A percentile compares a stretch with the other conserved stretches of the same genome.
These are phyloP conservation scores for Glycyrrhiza uralensis DNA, from an alignment of 306 rosid genomes.

Conservation along the genomic window DNA sequence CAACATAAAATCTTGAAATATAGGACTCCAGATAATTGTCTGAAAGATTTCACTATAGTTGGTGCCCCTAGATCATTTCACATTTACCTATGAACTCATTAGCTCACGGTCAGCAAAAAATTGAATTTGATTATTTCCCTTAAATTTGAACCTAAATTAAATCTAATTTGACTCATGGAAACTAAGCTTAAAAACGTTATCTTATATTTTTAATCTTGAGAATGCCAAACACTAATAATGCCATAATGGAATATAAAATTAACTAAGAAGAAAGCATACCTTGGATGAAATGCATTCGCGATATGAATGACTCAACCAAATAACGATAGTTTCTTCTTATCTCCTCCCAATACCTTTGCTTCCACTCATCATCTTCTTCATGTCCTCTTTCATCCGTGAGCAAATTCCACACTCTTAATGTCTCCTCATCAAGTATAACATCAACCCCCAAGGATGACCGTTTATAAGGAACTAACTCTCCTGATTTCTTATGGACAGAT, in stretches of 20 bases:
- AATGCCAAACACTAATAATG: not conserved
- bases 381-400: constrained; percentile 2
- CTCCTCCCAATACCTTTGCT: not conserved
- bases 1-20: not conserved
- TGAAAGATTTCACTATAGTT: not conserved
- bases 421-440: constrained; percentile 22
- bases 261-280: not conserved
- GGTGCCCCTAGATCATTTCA: not conserved
- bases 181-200: not conserved
- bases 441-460: not conserved
- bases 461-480: constrained; percentile 15
- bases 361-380: constrained; percentile 14
- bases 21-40: not conserved
- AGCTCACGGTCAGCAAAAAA: not conserved
- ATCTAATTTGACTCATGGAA: not conserved
- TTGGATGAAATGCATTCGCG: not conserved
- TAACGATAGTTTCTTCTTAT: not conserved
- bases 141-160: not conserved
- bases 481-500: not conserved
- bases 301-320: not conserved
- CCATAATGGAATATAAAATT: not conserved
- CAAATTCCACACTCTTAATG: constrained; percentile 32
- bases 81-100: not conserved
- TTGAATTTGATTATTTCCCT: not conserved
- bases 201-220: not conserved